A percentile compares a stretch with the other conserved stretches of the same genome.
Evolutionary conservation across 2,329 filamentous ascomycete species (phyloP).

Genomic region (Teratosphaeria pseudoeucalypti): DNA sequence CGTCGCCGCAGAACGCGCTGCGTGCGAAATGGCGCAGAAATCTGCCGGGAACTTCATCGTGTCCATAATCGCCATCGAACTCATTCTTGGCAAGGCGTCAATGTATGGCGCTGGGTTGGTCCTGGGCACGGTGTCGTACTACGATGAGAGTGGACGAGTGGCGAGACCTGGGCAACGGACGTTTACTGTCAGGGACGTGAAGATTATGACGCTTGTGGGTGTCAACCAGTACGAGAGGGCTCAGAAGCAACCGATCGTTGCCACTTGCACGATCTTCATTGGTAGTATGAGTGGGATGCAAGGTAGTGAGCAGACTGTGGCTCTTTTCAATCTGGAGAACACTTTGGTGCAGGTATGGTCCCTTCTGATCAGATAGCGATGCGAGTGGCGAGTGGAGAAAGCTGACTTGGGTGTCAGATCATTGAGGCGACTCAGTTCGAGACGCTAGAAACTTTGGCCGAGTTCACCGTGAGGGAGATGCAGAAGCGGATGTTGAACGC

Average conservation of each 20-base stretch:
- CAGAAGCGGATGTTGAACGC: constrained; percentile 21
- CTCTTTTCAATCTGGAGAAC: constrained; percentile 48
- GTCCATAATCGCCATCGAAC: constrained; percentile 10
- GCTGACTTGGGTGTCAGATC: constrained; percentile 19
- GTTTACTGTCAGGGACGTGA: constrained; percentile 37
- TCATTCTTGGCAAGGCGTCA: constrained; percentile 58
- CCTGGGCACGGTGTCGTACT: constrained; percentile 29
- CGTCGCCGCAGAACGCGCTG: constrained; percentile 9
- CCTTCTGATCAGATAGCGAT: neutral
- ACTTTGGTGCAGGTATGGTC: constrained; percentile 50
- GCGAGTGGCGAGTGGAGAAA: neutral
- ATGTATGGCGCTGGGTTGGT: constrained; percentile 51
- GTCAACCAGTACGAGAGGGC: constrained; percentile 61
- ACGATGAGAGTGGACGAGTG: constrained; percentile 10
- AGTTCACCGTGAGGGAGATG: constrained; percentile 33
- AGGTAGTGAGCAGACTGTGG: constrained; percentile 10
- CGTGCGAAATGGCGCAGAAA: constrained; percentile 18
- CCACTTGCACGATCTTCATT: constrained; percentile 41
- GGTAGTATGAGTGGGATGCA: constrained; percentile 1
- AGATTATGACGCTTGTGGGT: constrained; percentile 58
- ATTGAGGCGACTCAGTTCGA: constrained; percentile 35
- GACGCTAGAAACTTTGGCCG: constrained; percentile 39
- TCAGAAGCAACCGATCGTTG: constrained; percentile 54
- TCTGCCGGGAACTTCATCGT: constrained; percentile 15
- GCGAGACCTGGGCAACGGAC: neutral